Percentiles rank a stretch among this genome's conserved stretches.
Evolutionary conservation across 176 grass and related monocot species (phyloP).

Genomic region (Triticum aestivum): IWGSC_CS_RefSeq_v2.1 NC_057800.1:517085201-517085700

Average conservation of each 20-base stretch:
- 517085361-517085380: constrained; percentile 33
- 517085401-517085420: constrained; percentile 71
- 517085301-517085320: constrained; percentile 36
- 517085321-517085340: constrained; percentile 2
- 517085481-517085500: constrained; percentile 28
- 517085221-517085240: not conserved
- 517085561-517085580: constrained; percentile 51
- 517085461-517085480: constrained; percentile 65
- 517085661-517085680: constrained; percentile 56
- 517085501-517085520: constrained; percentile 45
- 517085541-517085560: constrained; percentile 51
- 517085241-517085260: not conserved
- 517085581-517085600: constrained; percentile 53
- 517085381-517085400: constrained; percentile 53
- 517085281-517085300: constrained; percentile 33
- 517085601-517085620: constrained; percentile 79
- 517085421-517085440: constrained; percentile 44
- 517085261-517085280: not conserved
- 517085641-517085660: constrained; percentile 76
- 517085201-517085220: too few species aligned
- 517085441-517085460: constrained; percentile 67
- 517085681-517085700: constrained; percentile 38
- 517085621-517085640: constrained; percentile 93
- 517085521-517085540: constrained; percentile 26
- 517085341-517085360: constrained; percentile 35